Conservation (phyloP, 2,329 filamentous ascomycete genomes). For the Claviceps monticola region DNA sequence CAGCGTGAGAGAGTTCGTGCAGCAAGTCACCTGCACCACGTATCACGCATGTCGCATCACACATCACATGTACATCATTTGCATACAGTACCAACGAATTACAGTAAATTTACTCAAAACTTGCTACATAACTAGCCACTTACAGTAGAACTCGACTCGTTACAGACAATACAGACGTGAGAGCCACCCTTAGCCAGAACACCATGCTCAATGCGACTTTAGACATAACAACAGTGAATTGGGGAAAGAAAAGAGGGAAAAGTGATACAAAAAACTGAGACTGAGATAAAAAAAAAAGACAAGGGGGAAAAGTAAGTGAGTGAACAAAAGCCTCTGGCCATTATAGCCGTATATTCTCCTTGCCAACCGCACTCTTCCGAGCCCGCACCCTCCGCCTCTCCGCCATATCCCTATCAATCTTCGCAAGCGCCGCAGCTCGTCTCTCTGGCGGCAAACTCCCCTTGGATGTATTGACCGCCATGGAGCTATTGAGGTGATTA, state of each 20-base stretch:
- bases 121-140: neutral
- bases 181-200: conserved; percentile 8
- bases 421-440: conserved; percentile 38
- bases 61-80: neutral
- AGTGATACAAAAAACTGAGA: neutral
- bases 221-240: neutral
- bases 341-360: conserved; percentile 37
- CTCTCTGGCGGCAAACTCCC: conserved; percentile 35
- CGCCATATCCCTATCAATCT: conserved; percentile 39
- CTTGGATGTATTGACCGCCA: conserved; percentile 26
- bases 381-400: conserved; percentile 29
- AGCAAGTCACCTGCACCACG: neutral
- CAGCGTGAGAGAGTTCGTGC: neutral
- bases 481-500: conserved; percentile 13
- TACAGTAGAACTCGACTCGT: too few species aligned
- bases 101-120: neutral
- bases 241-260: neutral
- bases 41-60: too few species aligned
- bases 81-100: neutral
- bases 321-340: neutral
- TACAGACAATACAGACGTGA: neutral
- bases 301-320: neutral
- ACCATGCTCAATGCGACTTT: conserved; percentile 9
- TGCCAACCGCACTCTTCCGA: conserved; percentile 22
- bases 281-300: neutral